Evolutionary conservation across 192 early-diverging fungal species (phyloP).

Genomic region (Entomortierella beljakovae): DNA sequence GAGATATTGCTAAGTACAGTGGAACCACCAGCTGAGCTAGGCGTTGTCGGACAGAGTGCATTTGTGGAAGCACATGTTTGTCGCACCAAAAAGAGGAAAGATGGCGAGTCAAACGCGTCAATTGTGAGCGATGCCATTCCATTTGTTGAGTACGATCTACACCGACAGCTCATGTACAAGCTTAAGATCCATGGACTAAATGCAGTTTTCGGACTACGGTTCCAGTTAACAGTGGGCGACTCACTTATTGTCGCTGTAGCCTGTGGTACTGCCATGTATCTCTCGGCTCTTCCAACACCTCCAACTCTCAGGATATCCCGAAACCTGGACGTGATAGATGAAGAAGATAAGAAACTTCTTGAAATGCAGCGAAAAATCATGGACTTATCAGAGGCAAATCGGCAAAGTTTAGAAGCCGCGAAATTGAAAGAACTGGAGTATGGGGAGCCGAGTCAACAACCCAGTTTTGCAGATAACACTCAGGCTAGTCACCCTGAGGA

Average conservation of each 20-base stretch:
- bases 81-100: constrained; percentile 59
- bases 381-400: constrained; percentile 72
- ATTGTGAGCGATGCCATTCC: constrained; percentile 83
- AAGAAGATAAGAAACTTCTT: constrained; percentile 74
- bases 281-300: constrained; percentile 77
- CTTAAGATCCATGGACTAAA: constrained; percentile 82
- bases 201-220: constrained; percentile 75
- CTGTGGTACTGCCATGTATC: constrained; percentile 77
- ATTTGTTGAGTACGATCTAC: constrained; percentile 86
- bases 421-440: constrained; percentile 49
- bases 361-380: constrained; percentile 79
- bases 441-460: constrained; percentile 17
- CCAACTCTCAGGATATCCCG: constrained; percentile 77
- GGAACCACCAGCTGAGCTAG: constrained; percentile 78
- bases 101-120: constrained; percentile 74
- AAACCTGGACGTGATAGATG: constrained; percentile 78
- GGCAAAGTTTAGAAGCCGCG: constrained; percentile 68
- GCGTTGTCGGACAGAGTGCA: constrained; percentile 70
- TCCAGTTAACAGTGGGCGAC: constrained; percentile 65
- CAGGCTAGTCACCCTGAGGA: constrained; percentile 26
- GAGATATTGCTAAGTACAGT: constrained; percentile 80
- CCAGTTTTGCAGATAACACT: constrained; percentile 31
- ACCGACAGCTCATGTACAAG: constrained; percentile 85
- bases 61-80: constrained; percentile 82
- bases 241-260: constrained; percentile 73